phyloP scores from a whole-genome alignment of 2,329 filamentous ascomycete species.

The Aspergillus quadricinctus region DNA sequence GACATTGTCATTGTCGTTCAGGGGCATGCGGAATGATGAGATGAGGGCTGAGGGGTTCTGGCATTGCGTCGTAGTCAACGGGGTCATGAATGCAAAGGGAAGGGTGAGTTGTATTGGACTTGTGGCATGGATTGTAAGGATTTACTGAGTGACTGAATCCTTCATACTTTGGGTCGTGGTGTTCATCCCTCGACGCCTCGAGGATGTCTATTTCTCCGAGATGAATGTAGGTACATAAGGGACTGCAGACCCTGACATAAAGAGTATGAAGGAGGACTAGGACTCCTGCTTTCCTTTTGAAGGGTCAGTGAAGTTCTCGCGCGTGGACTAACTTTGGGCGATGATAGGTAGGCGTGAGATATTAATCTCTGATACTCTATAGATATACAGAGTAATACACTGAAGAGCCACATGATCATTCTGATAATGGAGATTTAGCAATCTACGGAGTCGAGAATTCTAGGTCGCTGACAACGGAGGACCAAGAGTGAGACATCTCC shows the following conservation, averaged over 20 bases:
- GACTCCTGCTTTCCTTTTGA: not conserved
- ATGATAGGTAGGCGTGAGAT: not conserved
- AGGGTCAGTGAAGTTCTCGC: not conserved
- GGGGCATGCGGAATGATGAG: not conserved
- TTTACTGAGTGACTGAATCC: not conserved
- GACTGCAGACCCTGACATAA: not conserved
- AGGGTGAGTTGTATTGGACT: not conserved
- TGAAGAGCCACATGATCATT: not conserved
- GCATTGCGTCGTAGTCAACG: not conserved
- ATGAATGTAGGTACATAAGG: not conserved
- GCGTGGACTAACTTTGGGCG: not conserved
- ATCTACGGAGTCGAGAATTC: not conserved
- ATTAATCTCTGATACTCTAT: not conserved
- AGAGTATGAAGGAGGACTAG: not conserved
- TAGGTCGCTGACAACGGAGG: not conserved
- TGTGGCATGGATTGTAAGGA: not conserved
- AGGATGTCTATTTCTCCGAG: not conserved
- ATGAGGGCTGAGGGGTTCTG: not conserved
- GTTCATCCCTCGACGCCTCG: not conserved
- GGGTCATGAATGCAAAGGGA: not conserved
- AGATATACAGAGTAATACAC: not conserved
- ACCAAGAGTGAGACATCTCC: not conserved
- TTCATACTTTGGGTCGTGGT: not conserved
- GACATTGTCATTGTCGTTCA: not conserved
- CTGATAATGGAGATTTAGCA: not conserved